Percentiles rank a stretch among this genome's conserved stretches.
phyloP scores from a whole-genome alignment of 2,329 filamentous ascomycete species.

The Paracamarosporium sp. region DNA sequence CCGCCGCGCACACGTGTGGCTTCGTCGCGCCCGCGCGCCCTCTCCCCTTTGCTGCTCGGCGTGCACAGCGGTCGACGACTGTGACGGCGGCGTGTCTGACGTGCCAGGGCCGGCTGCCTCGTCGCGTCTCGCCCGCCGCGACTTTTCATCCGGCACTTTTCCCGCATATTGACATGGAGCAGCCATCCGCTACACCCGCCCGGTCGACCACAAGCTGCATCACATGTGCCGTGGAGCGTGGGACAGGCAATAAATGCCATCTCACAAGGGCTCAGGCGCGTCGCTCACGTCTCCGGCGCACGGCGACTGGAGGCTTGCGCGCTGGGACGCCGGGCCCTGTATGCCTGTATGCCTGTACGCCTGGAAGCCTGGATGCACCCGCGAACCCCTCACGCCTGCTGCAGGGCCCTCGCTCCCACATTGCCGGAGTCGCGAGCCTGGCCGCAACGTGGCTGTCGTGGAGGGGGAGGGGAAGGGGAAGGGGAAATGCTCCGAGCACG shows the following conservation, averaged over 20 bases:
- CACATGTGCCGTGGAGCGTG: not conserved
- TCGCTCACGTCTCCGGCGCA: not conserved
- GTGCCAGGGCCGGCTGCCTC: not conserved
- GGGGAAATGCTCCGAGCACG: not conserved
- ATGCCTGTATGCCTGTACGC: no score
- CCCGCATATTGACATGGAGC: no score
- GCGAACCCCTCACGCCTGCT: not conserved
- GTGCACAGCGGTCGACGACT: no score
- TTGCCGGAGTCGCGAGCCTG: conserved; percentile 21
- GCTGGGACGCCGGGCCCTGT: no score
- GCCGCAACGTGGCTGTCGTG: conserved; percentile 26
- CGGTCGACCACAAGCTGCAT: not conserved
- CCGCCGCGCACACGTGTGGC: no score
- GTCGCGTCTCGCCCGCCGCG: conserved; percentile 10
- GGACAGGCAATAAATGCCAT: not conserved
- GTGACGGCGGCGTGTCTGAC: no score
- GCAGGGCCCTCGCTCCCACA: conserved; percentile 18
- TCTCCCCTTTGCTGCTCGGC: no score
- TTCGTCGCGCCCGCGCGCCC: no score
- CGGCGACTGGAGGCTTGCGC: not conserved
- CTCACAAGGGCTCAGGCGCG: not conserved
- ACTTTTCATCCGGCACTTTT: conserved; percentile 40
- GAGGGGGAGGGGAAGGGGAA: no score
- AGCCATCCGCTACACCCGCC: not conserved
- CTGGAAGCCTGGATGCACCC: no score